Evolutionary conservation across 192 early-diverging fungal species (phyloP).

Genomic region (Radiomyces spectabilis): DNA sequence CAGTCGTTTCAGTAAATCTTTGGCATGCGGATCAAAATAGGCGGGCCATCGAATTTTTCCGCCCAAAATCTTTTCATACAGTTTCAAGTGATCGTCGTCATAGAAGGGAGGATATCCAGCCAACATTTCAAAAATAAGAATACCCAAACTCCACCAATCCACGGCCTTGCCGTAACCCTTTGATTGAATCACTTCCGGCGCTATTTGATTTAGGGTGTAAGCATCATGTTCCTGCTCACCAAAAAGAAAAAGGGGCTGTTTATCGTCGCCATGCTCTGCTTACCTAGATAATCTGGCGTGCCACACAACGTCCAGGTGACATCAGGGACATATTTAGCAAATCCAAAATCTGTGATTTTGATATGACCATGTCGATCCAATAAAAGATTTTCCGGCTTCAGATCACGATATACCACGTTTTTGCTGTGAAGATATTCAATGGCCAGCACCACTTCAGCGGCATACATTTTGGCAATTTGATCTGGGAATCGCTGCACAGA

Average conservation of each 20-base stretch:
- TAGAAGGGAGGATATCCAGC: conserved; percentile 78
- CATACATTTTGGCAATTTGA: conserved; percentile 78
- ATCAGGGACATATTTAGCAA: conserved; percentile 70
- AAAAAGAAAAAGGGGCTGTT: background rate
- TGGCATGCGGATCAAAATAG: conserved; percentile 61
- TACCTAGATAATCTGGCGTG: conserved; percentile 68
- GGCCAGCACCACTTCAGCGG: conserved; percentile 74
- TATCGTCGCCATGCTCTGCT: background rate
- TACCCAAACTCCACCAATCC: conserved; percentile 88
- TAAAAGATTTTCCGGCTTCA: conserved; percentile 73
- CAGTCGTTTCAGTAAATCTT: conserved; percentile 65
- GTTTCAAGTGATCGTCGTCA: conserved; percentile 82
- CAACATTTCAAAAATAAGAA: conserved; percentile 85
- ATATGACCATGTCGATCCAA: conserved; percentile 71
- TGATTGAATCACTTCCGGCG: conserved; percentile 77
- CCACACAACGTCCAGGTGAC: conserved; percentile 87
- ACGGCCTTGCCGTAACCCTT: conserved; percentile 83
- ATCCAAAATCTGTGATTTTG: conserved; percentile 88
- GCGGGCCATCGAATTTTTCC: conserved; percentile 68
- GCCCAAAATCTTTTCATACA: conserved; percentile 83
- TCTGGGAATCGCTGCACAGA: conserved; percentile 53
- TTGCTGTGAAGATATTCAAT: conserved; percentile 74
- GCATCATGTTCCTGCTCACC: too few relatives aligned
- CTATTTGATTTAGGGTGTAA: conserved; percentile 12
- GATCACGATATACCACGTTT: conserved; percentile 81